A percentile compares a stretch with the other conserved stretches of the same genome.
These are phyloP conservation scores for Chlorella variabilis DNA, from an alignment of 163 green algal genomes.

Conservation along the genomic window DNA sequence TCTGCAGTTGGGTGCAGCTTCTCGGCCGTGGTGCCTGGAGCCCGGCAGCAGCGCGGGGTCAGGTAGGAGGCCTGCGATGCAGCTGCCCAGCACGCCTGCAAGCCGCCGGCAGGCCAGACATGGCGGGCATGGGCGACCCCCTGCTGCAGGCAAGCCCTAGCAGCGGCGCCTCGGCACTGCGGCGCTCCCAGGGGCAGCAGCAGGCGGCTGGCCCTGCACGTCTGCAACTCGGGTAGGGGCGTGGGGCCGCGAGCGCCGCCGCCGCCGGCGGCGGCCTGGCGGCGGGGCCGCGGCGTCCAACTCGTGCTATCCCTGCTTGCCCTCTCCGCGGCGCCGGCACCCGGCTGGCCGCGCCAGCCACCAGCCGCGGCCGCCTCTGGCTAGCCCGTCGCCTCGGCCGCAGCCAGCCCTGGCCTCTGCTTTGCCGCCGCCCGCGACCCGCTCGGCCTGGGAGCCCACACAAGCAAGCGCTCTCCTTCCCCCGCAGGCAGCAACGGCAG, in stretches of 20 bases:
- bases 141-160: constrained; percentile 20
- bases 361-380: not conserved
- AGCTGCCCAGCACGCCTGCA: not conserved
- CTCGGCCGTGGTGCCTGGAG: not conserved
- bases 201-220: not conserved
- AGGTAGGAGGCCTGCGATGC: not conserved
- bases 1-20: not conserved
- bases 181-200: not conserved
- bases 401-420: no score
- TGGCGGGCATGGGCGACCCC: no score
- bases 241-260: no score
- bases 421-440: no score
- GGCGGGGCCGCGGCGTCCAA: not conserved
- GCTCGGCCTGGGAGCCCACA: not conserved
- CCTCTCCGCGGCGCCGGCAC: no score
- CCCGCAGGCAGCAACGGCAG: constrained; percentile 19
- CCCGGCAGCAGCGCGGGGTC: not conserved
- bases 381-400: not conserved
- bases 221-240: constrained; percentile 10
- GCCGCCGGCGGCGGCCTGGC: not conserved
- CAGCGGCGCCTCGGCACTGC: not conserved
- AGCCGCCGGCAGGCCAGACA: not conserved
- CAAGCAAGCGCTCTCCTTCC: not conserved
- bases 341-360: no score
- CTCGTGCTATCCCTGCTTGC: no score